These are phyloP conservation scores for Metschnikowia cerradonensis DNA, from an alignment of 805 yeast genomes.

Conservation along the genomic window DNA sequence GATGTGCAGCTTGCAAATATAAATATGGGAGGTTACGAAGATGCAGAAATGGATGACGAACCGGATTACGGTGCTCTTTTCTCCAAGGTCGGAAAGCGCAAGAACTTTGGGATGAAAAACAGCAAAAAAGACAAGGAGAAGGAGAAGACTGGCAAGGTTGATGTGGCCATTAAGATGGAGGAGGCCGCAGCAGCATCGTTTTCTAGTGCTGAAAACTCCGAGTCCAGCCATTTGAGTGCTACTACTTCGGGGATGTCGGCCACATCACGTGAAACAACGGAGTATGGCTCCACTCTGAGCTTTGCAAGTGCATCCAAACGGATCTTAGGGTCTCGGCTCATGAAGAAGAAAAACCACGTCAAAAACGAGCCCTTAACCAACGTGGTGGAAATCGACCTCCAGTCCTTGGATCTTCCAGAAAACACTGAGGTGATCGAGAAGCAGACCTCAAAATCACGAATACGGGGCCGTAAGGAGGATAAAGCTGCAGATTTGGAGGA, in stretches of 20 bases:
- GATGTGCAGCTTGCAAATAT: neutral
- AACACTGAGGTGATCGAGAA: slow-evolving; percentile 34
- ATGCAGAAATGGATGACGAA: slow-evolving; percentile 14
- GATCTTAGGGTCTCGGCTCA: slow-evolving; percentile 37
- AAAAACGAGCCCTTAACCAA: slow-evolving; percentile 4
- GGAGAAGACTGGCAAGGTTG: neutral
- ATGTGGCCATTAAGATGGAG: neutral
- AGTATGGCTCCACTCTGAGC: slow-evolving; percentile 11
- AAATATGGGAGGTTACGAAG: neutral
- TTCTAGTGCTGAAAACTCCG: slow-evolving; percentile 18
- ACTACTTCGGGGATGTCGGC: slow-evolving; percentile 7
- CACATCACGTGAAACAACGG: neutral
- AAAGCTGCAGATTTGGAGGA: slow-evolving; percentile 49
- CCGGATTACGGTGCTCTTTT: slow-evolving; percentile 44
- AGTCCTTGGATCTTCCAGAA: slow-evolving; percentile 38
- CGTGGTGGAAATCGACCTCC: slow-evolving; percentile 39
- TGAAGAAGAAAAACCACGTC: slow-evolving; percentile 25
- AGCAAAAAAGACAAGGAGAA: slow-evolving; percentile 15
- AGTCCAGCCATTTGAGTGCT: slow-evolving; percentile 4
- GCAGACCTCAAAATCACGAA: slow-evolving; percentile 27
- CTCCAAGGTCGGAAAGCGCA: slow-evolving; percentile 40
- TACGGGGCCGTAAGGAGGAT: slow-evolving; percentile 65
- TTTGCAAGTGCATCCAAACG: slow-evolving; percentile 37
- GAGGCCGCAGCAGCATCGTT: slow-evolving; percentile 1
- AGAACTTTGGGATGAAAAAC: slow-evolving; percentile 25